Conservation (phyloP, 2,329 filamentous ascomycete species). For the Colletotrichum tofieldiae region DNA sequence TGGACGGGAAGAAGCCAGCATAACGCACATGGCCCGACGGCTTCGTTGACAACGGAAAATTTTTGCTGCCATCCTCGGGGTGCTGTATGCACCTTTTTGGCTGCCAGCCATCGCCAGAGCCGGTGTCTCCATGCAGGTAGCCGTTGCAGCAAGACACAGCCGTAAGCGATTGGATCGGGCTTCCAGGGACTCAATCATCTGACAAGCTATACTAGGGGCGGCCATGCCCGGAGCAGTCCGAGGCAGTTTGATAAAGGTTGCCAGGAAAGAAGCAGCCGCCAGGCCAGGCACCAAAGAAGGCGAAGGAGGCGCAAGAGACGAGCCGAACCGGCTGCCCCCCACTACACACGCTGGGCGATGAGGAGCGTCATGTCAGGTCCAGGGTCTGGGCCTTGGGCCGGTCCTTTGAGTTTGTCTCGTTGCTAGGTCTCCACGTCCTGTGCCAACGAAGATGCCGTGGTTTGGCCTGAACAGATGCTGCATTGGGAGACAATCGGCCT, state of each 20-base stretch:
- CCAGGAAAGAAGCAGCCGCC: constrained; percentile 12
- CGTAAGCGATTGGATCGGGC: constrained; percentile 35
- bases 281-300: constrained; percentile 28
- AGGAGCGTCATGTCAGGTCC: constrained; percentile 3
- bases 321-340: constrained; percentile 37
- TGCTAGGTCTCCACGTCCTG: constrained; percentile 8
- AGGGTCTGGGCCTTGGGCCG: constrained; percentile 4
- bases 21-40: constrained; percentile 37
- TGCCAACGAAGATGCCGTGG: constrained; percentile 21
- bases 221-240: constrained; percentile 6
- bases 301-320: constrained; percentile 29
- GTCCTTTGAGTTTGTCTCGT: background rate
- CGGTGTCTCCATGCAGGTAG: constrained; percentile 30
- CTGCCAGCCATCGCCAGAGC: constrained; percentile 32
- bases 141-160: constrained; percentile 28
- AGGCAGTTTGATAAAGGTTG: background rate
- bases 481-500: constrained; percentile 19
- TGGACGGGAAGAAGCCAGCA: constrained; percentile 30
- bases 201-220: constrained; percentile 23
- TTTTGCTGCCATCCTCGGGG: constrained; percentile 35
- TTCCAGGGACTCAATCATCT: constrained; percentile 39
- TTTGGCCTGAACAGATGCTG: constrained; percentile 22
- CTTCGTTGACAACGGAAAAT: constrained; percentile 34
- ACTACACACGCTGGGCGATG: constrained; percentile 5
- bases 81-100: constrained; percentile 20